Base-by-base conservation (phyloP, 257 asterid genomes). In the Nicotiana benthamiana region DNA sequence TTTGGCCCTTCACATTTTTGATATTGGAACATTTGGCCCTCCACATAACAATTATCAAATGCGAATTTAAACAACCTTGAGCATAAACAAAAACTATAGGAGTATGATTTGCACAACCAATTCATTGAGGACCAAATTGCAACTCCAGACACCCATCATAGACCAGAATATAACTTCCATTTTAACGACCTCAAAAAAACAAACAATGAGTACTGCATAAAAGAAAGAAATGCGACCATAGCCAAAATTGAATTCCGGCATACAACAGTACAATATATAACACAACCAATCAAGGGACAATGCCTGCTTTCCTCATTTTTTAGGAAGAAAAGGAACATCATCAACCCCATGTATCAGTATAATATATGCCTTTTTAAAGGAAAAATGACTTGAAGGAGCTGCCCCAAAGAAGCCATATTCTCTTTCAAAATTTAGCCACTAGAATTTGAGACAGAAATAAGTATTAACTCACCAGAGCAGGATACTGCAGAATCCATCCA, bases 401-500 rank as follows among this genome's bases (percentile, higher is more conserved):
- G 78, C 36, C 8, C 15, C 78, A 24, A 15, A 13, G 32, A 48
- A 48, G 9, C 43, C 40, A 24, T 48, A 70, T 70, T 4, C 56
- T 13, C 18, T 12, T 40, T 40, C 56, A 51, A 51, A 15, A 51
- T 11, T 70, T 27, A 17, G 17, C 75, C 62, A 75, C 30, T 2
- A 24, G 22, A 67, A 61, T 18, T 30, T 53, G 67, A 13, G 62
- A 43, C 53, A 36, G 26, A 34, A 7, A 30, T 2, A 79, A 40
- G 40, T 72, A 24, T 75, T 56, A 26, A 88, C 93, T 87, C 83
- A 92, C 97, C 92, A 90, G 84, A 54, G 63, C 32, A 51, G 92
- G 97, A 83, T 89, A 93, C 83, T 85, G 94, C 70, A 93, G 52
- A 75, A 93, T 83, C 97, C 95, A 93, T 83, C 97, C 97, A 81